Evolutionary conservation across 148 eudicot genomes (phyloP), one percentile per base, ranked within the genome.

Genomic region (Nepenthes gracilis): DNA sequence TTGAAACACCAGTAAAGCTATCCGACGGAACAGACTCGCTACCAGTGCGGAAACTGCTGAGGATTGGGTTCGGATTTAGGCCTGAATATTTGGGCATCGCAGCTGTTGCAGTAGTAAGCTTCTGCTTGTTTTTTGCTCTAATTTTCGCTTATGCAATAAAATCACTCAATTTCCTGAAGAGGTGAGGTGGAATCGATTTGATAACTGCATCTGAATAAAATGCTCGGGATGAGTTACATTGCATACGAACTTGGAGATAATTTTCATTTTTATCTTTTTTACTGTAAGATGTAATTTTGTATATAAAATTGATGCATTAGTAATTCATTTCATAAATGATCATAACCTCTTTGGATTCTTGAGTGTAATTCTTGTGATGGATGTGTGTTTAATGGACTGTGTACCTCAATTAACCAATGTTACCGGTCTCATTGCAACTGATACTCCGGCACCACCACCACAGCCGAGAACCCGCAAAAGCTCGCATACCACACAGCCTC

Each of bases 121-220:
- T 89, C 64, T 76, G 86, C 68, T 6, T 83, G 40, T 54, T 89
- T 33, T 94, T 94, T 36, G 92, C 90, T 5, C 62, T 94, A 58
- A 85, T 86, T 63, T 94, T 94, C 56, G 95, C 97, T 1, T 94
- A 81, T 12, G 92, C 97, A 32, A 87, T 89, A 12, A 94, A 94
- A 70, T 61, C 95, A 47, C 73, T 94, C 70, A 86, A 83, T 72
- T 94, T 94, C 74, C 96, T 79, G 74, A 94, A 81, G 79, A 87
- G 99, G 67, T 94, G 79, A 89, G 6, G 0, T 11, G 8, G 45
- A 40, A 40, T 11, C 11, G 53, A 10, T 5, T 12, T n/a, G 15
- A 2, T 49, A 6, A 5, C 11, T 6, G 48, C 6, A 5, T 45
- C 11, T 6, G 48, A 45, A 45, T 45, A 45, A 45, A 45, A 5